Evolutionary conservation across 179 eudicot genomes (phyloP), one percentile per base, ranked within the genome.

Genomic region (Spergularia azorica): DNA sequence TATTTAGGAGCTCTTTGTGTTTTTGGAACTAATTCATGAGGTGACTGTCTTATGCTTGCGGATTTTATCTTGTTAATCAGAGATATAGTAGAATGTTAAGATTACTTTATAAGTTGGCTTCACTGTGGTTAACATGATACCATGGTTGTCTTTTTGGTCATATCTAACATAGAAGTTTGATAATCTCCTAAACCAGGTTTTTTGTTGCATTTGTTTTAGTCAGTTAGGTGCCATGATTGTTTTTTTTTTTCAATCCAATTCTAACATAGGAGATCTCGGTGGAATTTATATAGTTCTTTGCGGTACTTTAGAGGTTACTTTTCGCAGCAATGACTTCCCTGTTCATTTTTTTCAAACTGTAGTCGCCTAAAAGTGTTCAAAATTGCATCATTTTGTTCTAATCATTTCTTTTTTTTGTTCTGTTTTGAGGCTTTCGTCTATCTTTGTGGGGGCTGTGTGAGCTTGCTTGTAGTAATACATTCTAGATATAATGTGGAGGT

Each of bases 21-120:
- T 74, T 62, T 56, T 65, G 17, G 46, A 21, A 52, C 61, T 32
- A 63, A 82, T 64, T 21, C 60, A 48, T 70, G 81, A 82, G 84
- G 79, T 78, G 81, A 70, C 39, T 73, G 76, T 82, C 48, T 59
- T 75, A 26, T 74, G 65, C 60, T 62, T 70, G 20, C 43, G 57
- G 78, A 74, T 82, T 69, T 48, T 55, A 63, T 70, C 63, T 74
- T 78, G 82, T 82, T 78, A 43, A 70, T 4, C 66, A 14, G 75
- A 56, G 58, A 32, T 69, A 68, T 64, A 20, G 32, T 69, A 46
- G 71, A 60, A 36, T 77, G 78, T 62, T 77, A 26, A 18, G 57
- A 70, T 21, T 65, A 62, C 21, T 71, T 71, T 75, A 16, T 77
- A 63, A 74, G 56, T 70, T 70, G 71, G 26, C 70, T 74, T 63